Evolutionary conservation across 768 basidiomycete genomes (phyloP), one percentile per base, ranked within the genome.

Genomic region (Macrolepiota fuliginosa): DNA sequence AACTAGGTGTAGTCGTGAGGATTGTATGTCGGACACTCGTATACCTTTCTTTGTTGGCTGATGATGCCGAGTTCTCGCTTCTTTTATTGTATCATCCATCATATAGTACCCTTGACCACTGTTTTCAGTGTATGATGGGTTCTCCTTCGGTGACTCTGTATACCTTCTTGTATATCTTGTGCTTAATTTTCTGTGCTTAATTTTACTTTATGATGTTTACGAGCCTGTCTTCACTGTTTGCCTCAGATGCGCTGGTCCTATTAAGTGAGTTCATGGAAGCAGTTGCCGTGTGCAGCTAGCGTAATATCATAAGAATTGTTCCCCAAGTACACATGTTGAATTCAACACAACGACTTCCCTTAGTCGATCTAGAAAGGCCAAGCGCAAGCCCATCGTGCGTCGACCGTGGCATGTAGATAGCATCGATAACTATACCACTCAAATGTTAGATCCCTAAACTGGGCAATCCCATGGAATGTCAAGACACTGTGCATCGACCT

Each of bases 121-220:
- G 12, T 10, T 19, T 24, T 11, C 3, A 10, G 22, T 10, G 25
- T 13, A 25, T 49, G 22, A 10, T n/a, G 40, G 40, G 13, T 49
- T 49, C 22, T 27, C 7, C 24, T 49, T 24, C 2, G 47, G 24
- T 49, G 47, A 15, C 11, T 53, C 10, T 56, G 54, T 56, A 42
- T 56, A 40, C 39, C 54, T 42, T 11, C 39, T n/a, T 56, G 54
- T 56, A 56, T 56, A n/a, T 36, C 24, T n/a, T 56, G 39, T 39
- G 35, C 37, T 54, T 17, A 25, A 45, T 45, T 49, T n/a, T 29
- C 24, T 56, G 39, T 39, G 35, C 37, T 54, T 17, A 25, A 45
- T 45, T 49, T n/a, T 29, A 40, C 12, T 29, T 24, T 25, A 36
- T 49, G 25, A 49, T 24, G 12, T 12, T 27, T 12, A 27, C 10